A percentile compares a stretch with the other conserved stretches of the same genome.
Conservation (phyloP, 2,329 filamentous ascomycete species). For the Aureobasidium leucospermi region DNA sequence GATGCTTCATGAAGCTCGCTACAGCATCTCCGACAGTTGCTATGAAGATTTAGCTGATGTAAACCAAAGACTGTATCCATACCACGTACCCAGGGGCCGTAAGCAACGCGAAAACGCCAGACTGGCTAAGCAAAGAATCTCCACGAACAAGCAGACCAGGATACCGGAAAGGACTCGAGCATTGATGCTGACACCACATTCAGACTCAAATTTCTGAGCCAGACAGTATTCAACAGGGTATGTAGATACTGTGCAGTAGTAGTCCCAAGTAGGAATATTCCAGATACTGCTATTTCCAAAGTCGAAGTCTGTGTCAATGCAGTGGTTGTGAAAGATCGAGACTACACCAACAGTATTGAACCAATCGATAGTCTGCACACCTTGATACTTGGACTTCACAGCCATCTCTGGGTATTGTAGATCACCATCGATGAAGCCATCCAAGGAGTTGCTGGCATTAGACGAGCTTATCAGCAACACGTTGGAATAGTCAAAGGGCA, state of each 20-base stretch:
- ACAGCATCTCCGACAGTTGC: neutral
- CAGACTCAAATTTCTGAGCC: neutral
- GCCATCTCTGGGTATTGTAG: neutral
- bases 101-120: neutral
- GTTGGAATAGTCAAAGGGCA: neutral
- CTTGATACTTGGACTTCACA: neutral
- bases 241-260: neutral
- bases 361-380: neutral
- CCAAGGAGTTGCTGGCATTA: neutral
- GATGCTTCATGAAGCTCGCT: neutral
- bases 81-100: neutral
- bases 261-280: neutral
- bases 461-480: neutral
- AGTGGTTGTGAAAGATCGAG: conserved; percentile 1
- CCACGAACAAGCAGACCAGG: neutral
- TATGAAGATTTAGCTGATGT: neutral
- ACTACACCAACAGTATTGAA: neutral
- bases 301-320: neutral
- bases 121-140: neutral
- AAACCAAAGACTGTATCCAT: no score
- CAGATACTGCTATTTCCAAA: neutral
- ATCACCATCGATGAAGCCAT: neutral
- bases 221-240: neutral
- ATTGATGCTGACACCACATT: neutral
- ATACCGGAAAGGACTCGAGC: neutral